Conservation (phyloP, 306 rosid species). For the Erythrophleum fordii region DNA sequence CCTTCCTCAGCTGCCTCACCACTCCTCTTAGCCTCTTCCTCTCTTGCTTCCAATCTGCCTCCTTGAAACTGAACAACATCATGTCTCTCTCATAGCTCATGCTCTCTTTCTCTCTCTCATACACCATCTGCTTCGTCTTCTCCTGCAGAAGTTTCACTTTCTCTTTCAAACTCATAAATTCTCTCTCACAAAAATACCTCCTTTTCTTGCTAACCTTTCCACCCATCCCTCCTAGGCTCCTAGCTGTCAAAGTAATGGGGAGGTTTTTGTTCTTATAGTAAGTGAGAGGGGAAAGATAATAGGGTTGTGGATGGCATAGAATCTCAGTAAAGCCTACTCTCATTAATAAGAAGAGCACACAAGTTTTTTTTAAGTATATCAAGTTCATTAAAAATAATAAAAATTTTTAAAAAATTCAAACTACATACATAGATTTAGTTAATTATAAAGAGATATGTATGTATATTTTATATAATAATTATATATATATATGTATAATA, state of each 20-base stretch:
- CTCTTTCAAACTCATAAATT: slow-evolving; percentile 53
- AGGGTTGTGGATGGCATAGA: slow-evolving; percentile 37
- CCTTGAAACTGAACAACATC: slow-evolving; percentile 75
- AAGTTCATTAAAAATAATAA: too few relatives aligned
- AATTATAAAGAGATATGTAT: not conserved
- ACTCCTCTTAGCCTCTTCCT: slow-evolving; percentile 74
- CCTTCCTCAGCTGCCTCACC: slow-evolving; percentile 63
- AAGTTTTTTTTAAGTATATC: too few relatives aligned
- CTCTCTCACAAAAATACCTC: slow-evolving; percentile 41
- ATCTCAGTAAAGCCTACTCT: slow-evolving; percentile 30
- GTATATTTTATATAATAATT: not conserved
- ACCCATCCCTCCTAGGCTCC: slow-evolving; percentile 55
- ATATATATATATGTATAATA: too few relatives aligned
- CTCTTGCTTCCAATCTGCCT: slow-evolving; percentile 90
- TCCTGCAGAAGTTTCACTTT: slow-evolving; percentile 63
- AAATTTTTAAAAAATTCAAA: not conserved
- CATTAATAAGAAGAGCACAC: not conserved
- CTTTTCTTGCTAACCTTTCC: slow-evolving; percentile 51
- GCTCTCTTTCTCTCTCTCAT: slow-evolving; percentile 65
- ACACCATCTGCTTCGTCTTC: slow-evolving; percentile 63
- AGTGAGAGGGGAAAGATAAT: slow-evolving; percentile 18
- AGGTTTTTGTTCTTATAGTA: slow-evolving; percentile 23
- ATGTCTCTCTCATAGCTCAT: slow-evolving; percentile 69
- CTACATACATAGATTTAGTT: not conserved
- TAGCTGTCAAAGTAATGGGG: slow-evolving; percentile 13